Conservation (phyloP, 2,329 filamentous ascomycete species). For the Aspergillus sp. region DNA sequence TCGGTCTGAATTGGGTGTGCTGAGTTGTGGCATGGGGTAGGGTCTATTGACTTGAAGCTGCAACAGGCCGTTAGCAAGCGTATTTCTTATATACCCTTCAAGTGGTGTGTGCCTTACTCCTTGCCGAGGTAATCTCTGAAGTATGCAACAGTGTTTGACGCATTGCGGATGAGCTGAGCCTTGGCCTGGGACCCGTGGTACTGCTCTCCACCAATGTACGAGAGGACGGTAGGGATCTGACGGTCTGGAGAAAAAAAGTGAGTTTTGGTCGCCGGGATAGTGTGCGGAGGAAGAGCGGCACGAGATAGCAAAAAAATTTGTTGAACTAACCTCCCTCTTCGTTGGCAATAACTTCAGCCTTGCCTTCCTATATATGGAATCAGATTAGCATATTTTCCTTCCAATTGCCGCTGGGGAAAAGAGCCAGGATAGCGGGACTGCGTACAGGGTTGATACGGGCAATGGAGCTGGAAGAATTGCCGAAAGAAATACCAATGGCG, state of each 20-base stretch:
- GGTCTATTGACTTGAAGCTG: conserved; percentile 91
- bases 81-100: not conserved
- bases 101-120: conserved; percentile 58
- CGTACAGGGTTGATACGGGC: conserved; percentile 71
- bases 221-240: conserved; percentile 91
- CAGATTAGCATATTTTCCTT: not conserved
- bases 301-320: not conserved
- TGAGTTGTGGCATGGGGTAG: conserved; percentile 88
- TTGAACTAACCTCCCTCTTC: conserved; percentile 74
- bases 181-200: conserved; percentile 97
- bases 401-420: not conserved
- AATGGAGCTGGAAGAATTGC: conserved; percentile 98
- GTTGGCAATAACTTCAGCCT: conserved; percentile 97
- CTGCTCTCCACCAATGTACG: conserved; percentile 94
- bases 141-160: conserved; percentile 88
- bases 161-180: conserved; percentile 86
- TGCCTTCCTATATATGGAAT: conserved; percentile 66
- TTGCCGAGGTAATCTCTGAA: conserved; percentile 96
- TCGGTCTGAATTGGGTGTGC: conserved; percentile 79
- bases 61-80: conserved; percentile 13
- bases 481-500: conserved; percentile 95
- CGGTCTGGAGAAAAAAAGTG: conserved; percentile 62
- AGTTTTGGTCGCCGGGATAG: conserved; percentile 13
- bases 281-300: conserved; percentile 1
- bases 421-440: conserved; percentile 2